A percentile compares a stretch with the other conserved stretches of the same genome.
Evolutionary conservation across 116 monocot species (phyloP).

Genomic region (Dioscorea cayenensis): DNA sequence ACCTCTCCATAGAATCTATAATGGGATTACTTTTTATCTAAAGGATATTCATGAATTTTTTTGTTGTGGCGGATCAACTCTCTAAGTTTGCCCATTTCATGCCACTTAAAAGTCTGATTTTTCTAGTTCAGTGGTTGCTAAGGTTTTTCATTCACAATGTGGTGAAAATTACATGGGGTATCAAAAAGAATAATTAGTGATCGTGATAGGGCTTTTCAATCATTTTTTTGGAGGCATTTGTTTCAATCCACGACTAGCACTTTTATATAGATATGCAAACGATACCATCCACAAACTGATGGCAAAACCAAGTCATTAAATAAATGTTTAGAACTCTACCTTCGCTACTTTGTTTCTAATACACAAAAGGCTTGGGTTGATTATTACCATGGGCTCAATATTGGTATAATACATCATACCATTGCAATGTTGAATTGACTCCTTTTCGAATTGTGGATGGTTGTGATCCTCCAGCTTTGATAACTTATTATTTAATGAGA

Average conservation of each 20-base stretch:
- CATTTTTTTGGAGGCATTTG: background rate
- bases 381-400: background rate
- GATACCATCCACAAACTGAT: conserved; percentile 5
- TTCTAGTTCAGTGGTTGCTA: background rate
- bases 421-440: background rate
- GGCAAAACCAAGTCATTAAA: background rate
- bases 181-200: background rate
- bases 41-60: background rate
- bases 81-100: conserved; percentile 1
- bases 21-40: background rate
- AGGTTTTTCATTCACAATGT: background rate
- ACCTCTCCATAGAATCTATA: conserved; percentile 2
- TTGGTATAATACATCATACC: background rate
- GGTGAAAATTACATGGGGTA: background rate
- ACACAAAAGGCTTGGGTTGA: background rate
- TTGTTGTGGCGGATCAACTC: background rate
- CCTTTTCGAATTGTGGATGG: background rate
- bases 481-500: background rate
- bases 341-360: background rate
- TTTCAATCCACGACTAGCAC: background rate
- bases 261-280: no score
- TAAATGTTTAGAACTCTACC: background rate
- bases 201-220: background rate
- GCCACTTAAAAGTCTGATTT: background rate
- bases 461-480: background rate